Conservation (phyloP, 75 land plant genomes). For the Sequoiadendron giganteum region DNA sequence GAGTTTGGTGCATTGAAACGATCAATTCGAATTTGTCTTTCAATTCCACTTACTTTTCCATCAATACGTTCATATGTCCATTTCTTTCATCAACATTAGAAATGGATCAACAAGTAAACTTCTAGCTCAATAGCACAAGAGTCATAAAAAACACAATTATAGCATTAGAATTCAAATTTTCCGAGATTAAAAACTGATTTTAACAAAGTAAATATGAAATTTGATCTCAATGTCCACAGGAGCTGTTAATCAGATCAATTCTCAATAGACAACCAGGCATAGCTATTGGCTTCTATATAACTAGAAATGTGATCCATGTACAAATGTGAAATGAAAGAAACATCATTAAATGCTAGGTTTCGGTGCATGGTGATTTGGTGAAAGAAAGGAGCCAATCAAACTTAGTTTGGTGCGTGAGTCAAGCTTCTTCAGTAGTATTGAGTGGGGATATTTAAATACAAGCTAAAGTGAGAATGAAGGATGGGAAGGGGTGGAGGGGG, state of each 20-base stretch:
- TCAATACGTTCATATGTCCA: slow-evolving; percentile 94
- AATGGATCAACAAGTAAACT: neutral
- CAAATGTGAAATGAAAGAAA: neutral
- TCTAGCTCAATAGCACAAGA: neutral
- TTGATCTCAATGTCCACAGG: neutral
- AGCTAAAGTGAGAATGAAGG: too few species aligned
- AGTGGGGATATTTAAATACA: too few species aligned
- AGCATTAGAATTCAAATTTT: neutral
- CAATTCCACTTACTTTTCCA: slow-evolving; percentile 85
- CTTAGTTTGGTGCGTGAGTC: too few species aligned
- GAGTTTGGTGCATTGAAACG: slow-evolving; percentile 94
- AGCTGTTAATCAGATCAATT: neutral
- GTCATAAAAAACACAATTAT: neutral
- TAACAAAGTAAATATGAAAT: neutral
- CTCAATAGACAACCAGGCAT: neutral
- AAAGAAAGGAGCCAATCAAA: too few species aligned
- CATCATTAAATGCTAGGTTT: neutral
- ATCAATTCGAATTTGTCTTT: slow-evolving; percentile 91
- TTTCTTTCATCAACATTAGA: slow-evolving; percentile 43
- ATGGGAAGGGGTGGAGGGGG: too few species aligned
- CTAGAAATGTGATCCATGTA: neutral
- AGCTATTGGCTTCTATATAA: neutral
- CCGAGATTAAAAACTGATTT: neutral
- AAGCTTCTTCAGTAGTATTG: too few species aligned
- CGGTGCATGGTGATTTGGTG: too few species aligned